These are phyloP conservation scores for Emericellopsis cladophorae DNA, from an alignment of 2,329 filamentous ascomycete species.

Conservation along the genomic window DNA sequence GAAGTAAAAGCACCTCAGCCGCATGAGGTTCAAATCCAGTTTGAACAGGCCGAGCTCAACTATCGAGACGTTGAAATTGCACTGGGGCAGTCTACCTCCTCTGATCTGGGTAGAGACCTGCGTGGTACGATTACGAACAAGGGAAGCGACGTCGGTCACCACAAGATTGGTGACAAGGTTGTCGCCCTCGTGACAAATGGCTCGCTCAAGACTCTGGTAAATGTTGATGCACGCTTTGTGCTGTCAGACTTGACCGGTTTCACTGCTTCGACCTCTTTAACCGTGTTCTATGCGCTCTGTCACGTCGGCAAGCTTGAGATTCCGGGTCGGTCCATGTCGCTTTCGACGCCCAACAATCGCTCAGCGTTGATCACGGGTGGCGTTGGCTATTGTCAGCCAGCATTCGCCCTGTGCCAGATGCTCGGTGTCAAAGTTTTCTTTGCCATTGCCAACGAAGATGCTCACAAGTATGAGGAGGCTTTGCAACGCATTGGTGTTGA, in stretches of 20 bases:
- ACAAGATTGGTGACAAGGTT: slow-evolving; percentile 27
- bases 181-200: slow-evolving; percentile 21
- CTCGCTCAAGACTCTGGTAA: slow-evolving; percentile 19
- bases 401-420: too few species aligned
- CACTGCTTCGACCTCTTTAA: background rate
- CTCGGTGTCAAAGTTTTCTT: too few species aligned
- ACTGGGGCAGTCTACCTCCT: slow-evolving; percentile 16
- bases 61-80: slow-evolving; percentile 21
- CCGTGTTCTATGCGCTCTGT: too few species aligned
- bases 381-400: too few species aligned
- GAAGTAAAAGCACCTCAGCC: slow-evolving; percentile 9
- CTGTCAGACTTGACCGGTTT: background rate
- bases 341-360: too few species aligned
- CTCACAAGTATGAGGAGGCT: too few species aligned
- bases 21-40: slow-evolving; percentile 26
- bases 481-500: too few species aligned
- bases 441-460: too few species aligned
- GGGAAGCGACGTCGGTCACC: slow-evolving; percentile 16
- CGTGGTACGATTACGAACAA: slow-evolving; percentile 20
- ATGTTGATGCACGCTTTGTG: background rate
- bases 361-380: too few species aligned
- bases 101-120: slow-evolving; percentile 26
- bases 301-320: too few species aligned
- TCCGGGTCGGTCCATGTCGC: too few species aligned
- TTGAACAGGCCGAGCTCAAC: slow-evolving; percentile 20